Evolutionary conservation across 129 eudicot species (phyloP).

Genomic region (Sambucus nigra): DNA sequence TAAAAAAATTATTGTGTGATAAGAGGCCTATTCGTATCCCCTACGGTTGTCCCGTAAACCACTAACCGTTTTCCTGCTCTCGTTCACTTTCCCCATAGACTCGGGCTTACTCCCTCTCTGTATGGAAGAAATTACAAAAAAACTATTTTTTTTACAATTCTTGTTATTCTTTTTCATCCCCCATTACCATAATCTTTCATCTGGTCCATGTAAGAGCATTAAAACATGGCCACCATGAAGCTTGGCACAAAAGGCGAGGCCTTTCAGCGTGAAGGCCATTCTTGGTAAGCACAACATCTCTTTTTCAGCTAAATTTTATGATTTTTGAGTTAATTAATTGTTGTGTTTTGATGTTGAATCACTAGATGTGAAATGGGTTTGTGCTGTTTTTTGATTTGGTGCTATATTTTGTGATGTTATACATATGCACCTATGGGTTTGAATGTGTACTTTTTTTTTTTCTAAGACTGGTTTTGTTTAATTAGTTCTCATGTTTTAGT

Average conservation of each 20-base stretch:
- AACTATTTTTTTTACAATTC: neutral
- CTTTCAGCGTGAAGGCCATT: constrained; percentile 50
- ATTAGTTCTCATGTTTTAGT: neutral
- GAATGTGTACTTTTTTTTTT: neutral
- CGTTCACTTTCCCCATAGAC: constrained; percentile 26
- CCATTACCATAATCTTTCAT: neutral
- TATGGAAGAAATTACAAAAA: constrained; percentile 18
- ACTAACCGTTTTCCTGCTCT: neutral
- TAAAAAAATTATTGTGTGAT: too few species aligned
- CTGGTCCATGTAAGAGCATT: constrained; percentile 3
- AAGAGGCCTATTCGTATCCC: too few species aligned
- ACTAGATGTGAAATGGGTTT: constrained; percentile 1
- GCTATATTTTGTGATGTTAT: neutral
- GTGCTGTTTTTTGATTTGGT: neutral
- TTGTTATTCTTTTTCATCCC: constrained; percentile 9
- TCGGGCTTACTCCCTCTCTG: constrained; percentile 21
- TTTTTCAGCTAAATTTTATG: neutral
- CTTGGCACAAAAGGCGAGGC: constrained; percentile 70
- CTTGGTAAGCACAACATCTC: constrained; percentile 28
- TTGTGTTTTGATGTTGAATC: neutral
- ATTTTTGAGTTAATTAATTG: neutral
- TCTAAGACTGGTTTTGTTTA: neutral
- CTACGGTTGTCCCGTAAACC: too few species aligned
- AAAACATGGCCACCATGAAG: constrained; percentile 52
- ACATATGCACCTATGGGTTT: neutral